Conservation (phyloP, 2,329 filamentous ascomycete species). For the Lachnellula hyalina region DNA sequence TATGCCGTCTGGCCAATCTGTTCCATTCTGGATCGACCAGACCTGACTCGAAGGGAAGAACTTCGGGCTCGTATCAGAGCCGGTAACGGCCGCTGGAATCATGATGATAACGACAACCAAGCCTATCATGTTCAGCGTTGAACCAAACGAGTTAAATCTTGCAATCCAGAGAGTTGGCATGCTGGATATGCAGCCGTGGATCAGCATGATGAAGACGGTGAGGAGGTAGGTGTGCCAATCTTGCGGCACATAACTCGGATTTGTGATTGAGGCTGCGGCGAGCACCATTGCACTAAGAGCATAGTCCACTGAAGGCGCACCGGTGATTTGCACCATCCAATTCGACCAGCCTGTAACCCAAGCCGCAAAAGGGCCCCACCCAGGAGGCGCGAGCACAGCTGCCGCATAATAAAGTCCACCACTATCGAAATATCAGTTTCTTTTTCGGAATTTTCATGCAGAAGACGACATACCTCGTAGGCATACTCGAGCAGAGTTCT, state of each 20-base stretch:
- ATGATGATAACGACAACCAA: conserved; percentile 62
- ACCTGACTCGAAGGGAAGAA: conserved; percentile 55
- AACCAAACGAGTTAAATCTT: conserved; percentile 63
- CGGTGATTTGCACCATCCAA: conserved; percentile 63
- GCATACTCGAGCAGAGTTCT: conserved; percentile 69
- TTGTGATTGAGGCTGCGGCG: conserved; percentile 61
- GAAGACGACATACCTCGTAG: conserved; percentile 45
- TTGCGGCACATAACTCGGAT: conserved; percentile 59
- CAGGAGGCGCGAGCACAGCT: conserved; percentile 62
- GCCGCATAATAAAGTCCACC: conserved; percentile 71
- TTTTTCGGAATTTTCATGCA: neutral
- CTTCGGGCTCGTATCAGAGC: conserved; percentile 44
- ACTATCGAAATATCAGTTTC: conserved; percentile 26
- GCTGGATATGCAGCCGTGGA: conserved; percentile 59
- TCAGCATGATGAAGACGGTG: conserved; percentile 60
- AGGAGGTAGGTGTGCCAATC: conserved; percentile 65
- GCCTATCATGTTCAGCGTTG: conserved; percentile 64
- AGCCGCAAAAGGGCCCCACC: conserved; percentile 61
- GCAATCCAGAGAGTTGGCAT: conserved; percentile 69
- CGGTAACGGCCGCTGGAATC: conserved; percentile 52
- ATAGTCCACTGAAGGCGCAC: conserved; percentile 62
- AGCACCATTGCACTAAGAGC: conserved; percentile 65
- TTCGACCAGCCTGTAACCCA: conserved; percentile 69
- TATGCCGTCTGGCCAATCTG: conserved; percentile 62
- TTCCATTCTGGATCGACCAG: conserved; percentile 64